A percentile compares a stretch with the other conserved stretches of the same genome.
Evolutionary conservation across 2,329 filamentous ascomycete genomes (phyloP).

Genomic region (Pleomassaria siparia): DNA sequence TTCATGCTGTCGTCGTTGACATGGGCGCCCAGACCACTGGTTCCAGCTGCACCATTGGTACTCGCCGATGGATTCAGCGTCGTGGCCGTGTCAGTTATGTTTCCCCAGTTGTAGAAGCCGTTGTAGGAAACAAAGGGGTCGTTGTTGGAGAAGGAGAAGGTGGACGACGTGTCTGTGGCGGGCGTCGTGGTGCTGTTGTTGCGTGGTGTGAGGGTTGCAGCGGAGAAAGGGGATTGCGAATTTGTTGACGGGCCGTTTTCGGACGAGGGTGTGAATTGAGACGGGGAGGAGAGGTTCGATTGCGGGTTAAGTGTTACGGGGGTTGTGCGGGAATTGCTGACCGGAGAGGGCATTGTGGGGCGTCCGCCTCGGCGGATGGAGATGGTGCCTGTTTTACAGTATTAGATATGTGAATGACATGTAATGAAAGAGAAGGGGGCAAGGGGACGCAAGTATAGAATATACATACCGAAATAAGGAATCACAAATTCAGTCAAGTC

Average conservation of each 20-base stretch:
- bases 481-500: conserved; percentile 37
- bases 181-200: neutral
- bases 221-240: conserved; percentile 1
- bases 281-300: conserved; percentile 4
- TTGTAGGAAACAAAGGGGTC: conserved; percentile 41
- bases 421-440: neutral
- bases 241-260: no score
- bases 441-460: no score
- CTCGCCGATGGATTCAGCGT: neutral
- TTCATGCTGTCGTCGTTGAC: conserved; percentile 35
- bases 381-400: conserved; percentile 27
- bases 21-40: conserved; percentile 14
- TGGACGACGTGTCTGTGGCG: conserved; percentile 16
- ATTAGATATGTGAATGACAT: neutral
- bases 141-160: conserved; percentile 17
- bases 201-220: conserved; percentile 1
- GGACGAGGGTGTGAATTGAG: conserved; percentile 13
- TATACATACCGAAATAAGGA: conserved; percentile 41
- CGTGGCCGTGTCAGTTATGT: conserved; percentile 8
- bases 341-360: conserved; percentile 7
- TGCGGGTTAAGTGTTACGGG: conserved; percentile 10
- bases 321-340: neutral
- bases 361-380: conserved; percentile 36
- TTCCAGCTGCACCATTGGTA: neutral
- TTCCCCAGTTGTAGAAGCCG: conserved; percentile 43